Evolutionary conservation across 1,139 yeast genomes (phyloP).

Genomic region (Starmera stellimalicola): DNA sequence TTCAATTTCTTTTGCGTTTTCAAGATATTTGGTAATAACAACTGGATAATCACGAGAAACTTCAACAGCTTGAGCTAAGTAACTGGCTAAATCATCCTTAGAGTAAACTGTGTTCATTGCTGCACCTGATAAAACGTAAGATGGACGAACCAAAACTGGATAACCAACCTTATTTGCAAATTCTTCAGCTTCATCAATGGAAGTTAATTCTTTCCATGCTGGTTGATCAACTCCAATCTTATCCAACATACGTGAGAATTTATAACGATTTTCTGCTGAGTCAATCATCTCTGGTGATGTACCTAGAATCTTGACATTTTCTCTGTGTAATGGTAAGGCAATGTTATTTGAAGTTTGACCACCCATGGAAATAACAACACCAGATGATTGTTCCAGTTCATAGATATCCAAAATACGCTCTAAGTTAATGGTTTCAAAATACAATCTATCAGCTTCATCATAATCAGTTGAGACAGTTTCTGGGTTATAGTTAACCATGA

Average conservation of each 20-base stretch:
- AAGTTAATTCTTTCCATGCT: constrained; percentile 97
- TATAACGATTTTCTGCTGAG: constrained; percentile 96
- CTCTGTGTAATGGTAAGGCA: constrained; percentile 89
- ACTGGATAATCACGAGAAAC: constrained; percentile 98
- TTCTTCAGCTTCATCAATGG: constrained; percentile 85
- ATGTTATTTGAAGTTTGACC: constrained; percentile 98
- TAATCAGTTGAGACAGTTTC: constrained; percentile 98
- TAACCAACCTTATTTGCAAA: constrained; percentile 88
- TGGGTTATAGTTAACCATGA: constrained; percentile 97
- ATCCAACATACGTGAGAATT: constrained; percentile 96
- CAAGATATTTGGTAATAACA: constrained; percentile 93
- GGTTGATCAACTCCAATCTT: constrained; percentile 97
- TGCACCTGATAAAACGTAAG: constrained; percentile 96
- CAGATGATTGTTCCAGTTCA: constrained; percentile 82
- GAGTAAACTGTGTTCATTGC: constrained; percentile 98
- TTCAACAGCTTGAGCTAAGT: constrained; percentile 89
- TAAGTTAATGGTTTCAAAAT: constrained; percentile 90
- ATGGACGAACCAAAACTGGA: constrained; percentile 96
- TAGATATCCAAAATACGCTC: constrained; percentile 95
- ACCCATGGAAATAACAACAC: constrained; percentile 97
- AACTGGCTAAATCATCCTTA: constrained; percentile 78
- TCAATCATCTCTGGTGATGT: constrained; percentile 98
- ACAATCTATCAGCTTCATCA: constrained; percentile 95
- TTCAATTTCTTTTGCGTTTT: constrained; percentile 96
- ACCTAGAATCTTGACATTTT: constrained; percentile 91